Evolutionary conservation across 2,329 filamentous ascomycete genomes (phyloP).

Genomic region (Colletotrichum sp.): DNA sequence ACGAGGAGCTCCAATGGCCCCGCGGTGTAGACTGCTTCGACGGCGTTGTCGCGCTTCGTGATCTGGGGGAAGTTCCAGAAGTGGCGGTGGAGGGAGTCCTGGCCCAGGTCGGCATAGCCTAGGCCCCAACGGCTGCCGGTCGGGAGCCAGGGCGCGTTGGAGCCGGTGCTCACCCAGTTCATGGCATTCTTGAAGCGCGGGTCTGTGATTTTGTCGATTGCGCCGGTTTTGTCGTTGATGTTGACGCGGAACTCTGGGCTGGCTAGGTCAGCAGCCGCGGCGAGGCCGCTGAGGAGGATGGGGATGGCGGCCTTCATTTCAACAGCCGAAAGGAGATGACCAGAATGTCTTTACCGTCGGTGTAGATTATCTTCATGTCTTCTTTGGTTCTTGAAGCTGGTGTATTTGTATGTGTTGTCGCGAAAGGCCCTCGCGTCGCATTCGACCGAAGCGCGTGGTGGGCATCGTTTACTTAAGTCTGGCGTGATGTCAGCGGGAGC

Average conservation of each 20-base stretch:
- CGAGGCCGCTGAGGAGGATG: background rate
- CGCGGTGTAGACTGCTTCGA: background rate
- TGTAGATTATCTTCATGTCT: background rate
- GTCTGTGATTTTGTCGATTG: background rate
- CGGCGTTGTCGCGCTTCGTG: background rate
- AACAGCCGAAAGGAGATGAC: background rate
- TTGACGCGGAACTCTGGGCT: constrained; percentile 3
- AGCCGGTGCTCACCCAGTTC: constrained; percentile 13
- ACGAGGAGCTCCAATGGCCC: background rate
- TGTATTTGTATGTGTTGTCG: background rate
- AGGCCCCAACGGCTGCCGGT: constrained; percentile 12
- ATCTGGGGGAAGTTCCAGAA: constrained; percentile 8
- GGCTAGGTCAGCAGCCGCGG: background rate
- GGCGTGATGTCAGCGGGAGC: background rate
- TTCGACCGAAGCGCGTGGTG: background rate
- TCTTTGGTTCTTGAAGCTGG: background rate
- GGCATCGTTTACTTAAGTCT: background rate
- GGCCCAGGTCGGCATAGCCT: constrained; percentile 7
- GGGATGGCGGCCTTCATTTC: background rate
- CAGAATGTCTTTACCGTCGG: background rate
- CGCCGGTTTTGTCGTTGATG: constrained; percentile 1
- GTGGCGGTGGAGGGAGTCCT: background rate
- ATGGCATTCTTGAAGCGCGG: background rate
- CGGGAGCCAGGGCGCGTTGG: constrained; percentile 12
- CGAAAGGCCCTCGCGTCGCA: background rate